phyloP scores from a whole-genome alignment of 108 stramenopile species.

The Conticribra guillardii region DNA sequence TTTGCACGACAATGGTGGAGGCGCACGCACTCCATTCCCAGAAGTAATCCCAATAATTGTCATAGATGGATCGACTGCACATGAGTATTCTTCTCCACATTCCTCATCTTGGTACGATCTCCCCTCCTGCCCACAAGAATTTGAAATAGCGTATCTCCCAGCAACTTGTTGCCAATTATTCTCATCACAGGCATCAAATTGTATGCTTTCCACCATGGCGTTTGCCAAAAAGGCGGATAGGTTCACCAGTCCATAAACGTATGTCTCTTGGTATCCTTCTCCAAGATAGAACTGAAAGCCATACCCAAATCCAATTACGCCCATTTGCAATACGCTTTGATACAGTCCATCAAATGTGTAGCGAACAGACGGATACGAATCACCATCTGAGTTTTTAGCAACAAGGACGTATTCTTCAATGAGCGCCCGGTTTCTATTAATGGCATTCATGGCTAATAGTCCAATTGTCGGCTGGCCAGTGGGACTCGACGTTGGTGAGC shows the following conservation, averaged over 20 bases:
- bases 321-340: slow-evolving; percentile 23
- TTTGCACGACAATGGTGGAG: slow-evolving; percentile 20
- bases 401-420: slow-evolving; percentile 35
- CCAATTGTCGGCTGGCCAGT: neutral
- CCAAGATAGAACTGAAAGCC: slow-evolving; percentile 30
- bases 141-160: slow-evolving; percentile 15
- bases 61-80: slow-evolving; percentile 4
- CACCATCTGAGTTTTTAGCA: slow-evolving; percentile 20
- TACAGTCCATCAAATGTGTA: slow-evolving; percentile 34
- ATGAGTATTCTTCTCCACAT: neutral
- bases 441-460: neutral
- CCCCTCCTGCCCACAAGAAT: slow-evolving; percentile 16
- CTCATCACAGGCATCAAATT: slow-evolving; percentile 55
- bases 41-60: neutral
- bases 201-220: slow-evolving; percentile 49
- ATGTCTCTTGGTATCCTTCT: slow-evolving; percentile 10
- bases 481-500: neutral
- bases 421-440: neutral
- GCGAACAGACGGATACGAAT: slow-evolving; percentile 23
- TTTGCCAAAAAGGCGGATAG: slow-evolving; percentile 45
- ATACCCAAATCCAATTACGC: slow-evolving; percentile 20
- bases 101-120: slow-evolving; percentile 10
- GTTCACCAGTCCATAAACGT: slow-evolving; percentile 42
- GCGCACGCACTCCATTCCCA: slow-evolving; percentile 16
- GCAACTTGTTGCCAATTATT: slow-evolving; percentile 13